Evolutionary conservation across 345 rosid species (phyloP), one percentile per base, ranked within the genome.

Genomic region (Eucalyptus viminalis): DNA sequence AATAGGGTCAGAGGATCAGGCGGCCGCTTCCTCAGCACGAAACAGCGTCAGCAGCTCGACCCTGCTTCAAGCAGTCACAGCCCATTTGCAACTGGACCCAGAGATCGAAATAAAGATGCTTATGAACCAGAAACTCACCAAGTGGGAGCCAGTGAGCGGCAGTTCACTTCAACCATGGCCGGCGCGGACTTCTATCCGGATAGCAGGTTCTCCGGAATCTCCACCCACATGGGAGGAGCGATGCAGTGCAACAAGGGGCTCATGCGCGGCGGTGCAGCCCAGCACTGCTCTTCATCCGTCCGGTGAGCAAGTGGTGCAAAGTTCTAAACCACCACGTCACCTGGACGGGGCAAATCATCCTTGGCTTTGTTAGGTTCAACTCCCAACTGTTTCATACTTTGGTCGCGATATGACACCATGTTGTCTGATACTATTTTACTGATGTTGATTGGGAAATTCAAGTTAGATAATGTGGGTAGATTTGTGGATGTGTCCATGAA

Each of bases 311-410:
- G 76, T n/a, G 4, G n/a, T 27, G 87, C 31, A 44, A 34, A 8
- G 65, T 29, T 56, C 16, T 7, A 21, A 22, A 86, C 72, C 76
- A 62, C 87, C 56, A 86, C 25, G 31, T 86, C 69, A 51, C 89
- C 21, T 6, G 90, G 90, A 44, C 86, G 49, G 29, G 95, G 95
- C 95, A 95, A 94, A 76, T 95, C 96, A 94, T 95, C 95, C 95
- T 95, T 95, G 95, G 96, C 96, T 95, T 88, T 87, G 62, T 90
- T 27, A 88, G 88, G 83, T 37, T 76, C 43, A 76, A 37, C 22
- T 76, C 83, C 47, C 83, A 40, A 40, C 83, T 40, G 53, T 86
- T 86, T 50, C 31, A 49, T 86, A 76, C 83, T 76, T 76, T 40
- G 83, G 83, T 76, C 47, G 6, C 47, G 8, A 6, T 24, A 40